phyloP scores from a whole-genome alignment of 495 filamentous ascomycete species.

The Hypoxylon perforatum region DNA sequence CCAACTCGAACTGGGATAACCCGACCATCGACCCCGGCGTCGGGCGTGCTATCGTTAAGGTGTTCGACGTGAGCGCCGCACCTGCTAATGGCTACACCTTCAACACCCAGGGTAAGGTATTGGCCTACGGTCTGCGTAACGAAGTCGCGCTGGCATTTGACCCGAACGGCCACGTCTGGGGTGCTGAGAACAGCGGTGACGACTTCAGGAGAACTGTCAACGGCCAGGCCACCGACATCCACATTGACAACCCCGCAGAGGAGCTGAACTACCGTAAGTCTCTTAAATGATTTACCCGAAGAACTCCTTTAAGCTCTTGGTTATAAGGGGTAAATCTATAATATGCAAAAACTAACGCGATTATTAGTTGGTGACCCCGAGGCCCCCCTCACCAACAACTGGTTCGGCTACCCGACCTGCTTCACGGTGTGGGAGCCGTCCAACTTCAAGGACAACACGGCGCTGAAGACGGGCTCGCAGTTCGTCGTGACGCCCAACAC shows the following conservation, averaged over 20 bases:
- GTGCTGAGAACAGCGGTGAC: slow-evolving; percentile 75
- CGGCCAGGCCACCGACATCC: slow-evolving; percentile 66
- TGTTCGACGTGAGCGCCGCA: slow-evolving; percentile 65
- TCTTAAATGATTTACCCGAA: slow-evolving; percentile 18
- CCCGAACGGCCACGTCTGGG: slow-evolving; percentile 65
- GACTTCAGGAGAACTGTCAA: slow-evolving; percentile 61
- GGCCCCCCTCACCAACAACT: slow-evolving; percentile 50
- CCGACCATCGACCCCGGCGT: slow-evolving; percentile 56
- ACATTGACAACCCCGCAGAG: slow-evolving; percentile 75
- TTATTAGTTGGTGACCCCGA: slow-evolving; percentile 63
- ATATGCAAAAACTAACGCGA: slow-evolving; percentile 22
- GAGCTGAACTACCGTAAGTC: slow-evolving; percentile 74
- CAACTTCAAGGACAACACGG: slow-evolving; percentile 56
- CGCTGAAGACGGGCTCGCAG: slow-evolving; percentile 60
- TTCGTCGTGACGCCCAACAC: slow-evolving; percentile 60
- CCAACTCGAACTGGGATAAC: slow-evolving; percentile 67
- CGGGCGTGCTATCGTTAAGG: slow-evolving; percentile 70
- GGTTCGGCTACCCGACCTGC: slow-evolving; percentile 75
- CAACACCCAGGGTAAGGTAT: slow-evolving; percentile 61
- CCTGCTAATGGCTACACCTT: slow-evolving; percentile 59
- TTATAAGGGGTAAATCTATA: too few relatives aligned
- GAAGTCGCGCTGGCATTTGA: slow-evolving; percentile 72
- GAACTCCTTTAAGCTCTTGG: slow-evolving; percentile 16
- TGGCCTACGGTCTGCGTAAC: slow-evolving; percentile 77
- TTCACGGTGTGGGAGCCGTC: slow-evolving; percentile 69